Percentiles rank a stretch among this genome's conserved stretches.
Evolutionary conservation across 768 basidiomycete genomes (phyloP).

Genomic region (Ephemerocybe angulata): DNA sequence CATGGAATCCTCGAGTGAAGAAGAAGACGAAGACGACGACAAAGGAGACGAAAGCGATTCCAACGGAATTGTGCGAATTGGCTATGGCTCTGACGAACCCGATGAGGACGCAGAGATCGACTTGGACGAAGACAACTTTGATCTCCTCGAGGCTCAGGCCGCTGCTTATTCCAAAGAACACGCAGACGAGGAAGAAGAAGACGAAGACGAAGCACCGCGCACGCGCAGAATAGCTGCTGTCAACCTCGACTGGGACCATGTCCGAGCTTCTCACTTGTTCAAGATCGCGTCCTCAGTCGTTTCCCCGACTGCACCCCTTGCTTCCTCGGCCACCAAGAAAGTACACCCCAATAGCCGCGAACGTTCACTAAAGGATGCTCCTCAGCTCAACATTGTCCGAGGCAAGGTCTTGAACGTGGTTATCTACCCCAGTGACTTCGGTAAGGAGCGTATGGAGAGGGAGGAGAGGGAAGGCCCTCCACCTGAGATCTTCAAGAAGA

Average conservation of each 20-base stretch:
- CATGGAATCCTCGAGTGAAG: conserved; percentile 85
- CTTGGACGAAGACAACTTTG: conserved; percentile 72
- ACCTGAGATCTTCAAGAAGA: conserved; percentile 66
- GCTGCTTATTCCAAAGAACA: conserved; percentile 53
- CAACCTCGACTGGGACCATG: conserved; percentile 97
- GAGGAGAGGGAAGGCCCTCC: conserved; percentile 94
- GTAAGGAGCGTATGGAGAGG: conserved; percentile 75
- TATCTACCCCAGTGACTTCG: conserved; percentile 93
- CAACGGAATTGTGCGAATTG: conserved; percentile 48
- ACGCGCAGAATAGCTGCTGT: conserved; percentile 84
- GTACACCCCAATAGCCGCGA: conserved; percentile 10
- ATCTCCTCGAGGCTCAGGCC: conserved; percentile 72
- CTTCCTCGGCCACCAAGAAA: conserved; percentile 19
- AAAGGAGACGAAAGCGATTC: conserved; percentile 43
- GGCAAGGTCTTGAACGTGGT: conserved; percentile 75
- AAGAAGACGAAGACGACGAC: conserved; percentile 40
- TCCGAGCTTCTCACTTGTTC: conserved; percentile 85
- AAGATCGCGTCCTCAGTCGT: conserved; percentile 89
- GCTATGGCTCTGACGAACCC: conserved; percentile 35
- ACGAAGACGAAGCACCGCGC: conserved; percentile 33
- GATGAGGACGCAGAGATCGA: conserved; percentile 58
- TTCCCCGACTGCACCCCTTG: conserved; percentile 49
- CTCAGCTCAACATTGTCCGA: conserved; percentile 35
- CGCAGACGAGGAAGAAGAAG: conserved; percentile 41
- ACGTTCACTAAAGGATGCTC: not conserved